Percentiles rank a stretch among this genome's conserved stretches.
phyloP scores from a whole-genome alignment of 2,329 filamentous ascomycete genomes.

The Cadophora sp. region DNA sequence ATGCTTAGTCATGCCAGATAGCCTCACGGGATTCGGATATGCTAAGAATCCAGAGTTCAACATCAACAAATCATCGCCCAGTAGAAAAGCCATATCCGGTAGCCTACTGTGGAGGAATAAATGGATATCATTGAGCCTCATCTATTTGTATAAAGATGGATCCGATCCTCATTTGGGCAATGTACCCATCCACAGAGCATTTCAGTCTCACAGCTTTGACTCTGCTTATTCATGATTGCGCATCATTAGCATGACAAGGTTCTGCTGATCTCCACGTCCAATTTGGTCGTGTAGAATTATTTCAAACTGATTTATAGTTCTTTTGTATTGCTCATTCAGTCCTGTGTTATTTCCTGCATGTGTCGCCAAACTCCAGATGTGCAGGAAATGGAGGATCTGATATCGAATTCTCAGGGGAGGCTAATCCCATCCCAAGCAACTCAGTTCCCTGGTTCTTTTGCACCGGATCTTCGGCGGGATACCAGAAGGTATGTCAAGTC shows the following conservation, averaged over 20 bases:
- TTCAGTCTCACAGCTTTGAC: not conserved
- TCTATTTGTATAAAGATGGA: not conserved
- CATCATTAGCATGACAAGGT: constrained; percentile 12
- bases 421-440: constrained; percentile 23
- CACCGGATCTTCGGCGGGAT: constrained; percentile 30
- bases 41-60: not conserved
- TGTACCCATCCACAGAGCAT: not conserved
- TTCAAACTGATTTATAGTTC: not conserved
- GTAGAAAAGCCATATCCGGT: constrained; percentile 9
- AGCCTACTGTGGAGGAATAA: not conserved
- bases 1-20: not conserved
- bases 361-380: constrained; percentile 2
- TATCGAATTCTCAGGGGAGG: constrained; percentile 4
- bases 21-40: not conserved
- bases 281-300: not conserved
- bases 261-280: not conserved
- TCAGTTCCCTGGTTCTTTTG: constrained; percentile 36
- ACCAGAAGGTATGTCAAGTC: constrained; percentile 17
- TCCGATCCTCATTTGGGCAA: not conserved
- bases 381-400: not conserved
- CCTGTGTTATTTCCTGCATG: not conserved
- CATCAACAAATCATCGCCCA: constrained; percentile 3
- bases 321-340: not conserved
- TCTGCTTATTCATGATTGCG: constrained; percentile 21
- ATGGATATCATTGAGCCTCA: constrained; percentile 1